These are phyloP conservation scores for Groenewaldozyma tartarivorans DNA, from an alignment of 805 yeast genomes.

Conservation along the genomic window DNA sequence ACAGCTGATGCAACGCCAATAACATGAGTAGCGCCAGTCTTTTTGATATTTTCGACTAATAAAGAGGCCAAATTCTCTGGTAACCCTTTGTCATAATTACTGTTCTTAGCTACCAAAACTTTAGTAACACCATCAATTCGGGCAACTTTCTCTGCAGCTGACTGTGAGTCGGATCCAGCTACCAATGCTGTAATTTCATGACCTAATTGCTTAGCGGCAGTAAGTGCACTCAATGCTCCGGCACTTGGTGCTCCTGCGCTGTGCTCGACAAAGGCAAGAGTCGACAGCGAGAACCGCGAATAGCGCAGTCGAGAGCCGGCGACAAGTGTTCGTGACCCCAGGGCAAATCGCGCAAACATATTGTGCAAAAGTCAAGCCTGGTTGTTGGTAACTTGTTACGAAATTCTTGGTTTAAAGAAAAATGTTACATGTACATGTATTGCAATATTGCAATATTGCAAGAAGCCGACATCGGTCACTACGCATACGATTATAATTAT, in stretches of 20 bases:
- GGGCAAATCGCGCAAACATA: no score
- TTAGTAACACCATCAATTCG: conserved; percentile 45
- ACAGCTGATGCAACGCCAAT: conserved; percentile 75
- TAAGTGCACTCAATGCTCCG: conserved; percentile 58
- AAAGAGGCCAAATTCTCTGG: conserved; percentile 81
- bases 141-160: conserved; percentile 41
- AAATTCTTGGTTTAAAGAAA: no score
- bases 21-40: conserved; percentile 52
- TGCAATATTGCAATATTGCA: no score
- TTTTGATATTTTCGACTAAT: conserved; percentile 37
- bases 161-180: conserved; percentile 52
- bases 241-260: conserved; percentile 44
- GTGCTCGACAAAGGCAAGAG: conserved; percentile 68
- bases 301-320: no score
- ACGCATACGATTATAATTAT: no score
- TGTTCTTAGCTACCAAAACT: conserved; percentile 49
- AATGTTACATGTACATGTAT: no score
- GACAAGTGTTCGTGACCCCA: no score
- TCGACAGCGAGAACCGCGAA: no score
- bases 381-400: no score
- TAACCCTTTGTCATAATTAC: conserved; percentile 50
- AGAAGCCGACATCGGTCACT: no score
- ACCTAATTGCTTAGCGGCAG: conserved; percentile 63
- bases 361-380: no score
- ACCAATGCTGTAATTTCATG: conserved; percentile 77